Percentiles rank a stretch among this genome's conserved stretches.
These are phyloP conservation scores for Emergomyces pasteurianus DNA, from an alignment of 2,329 filamentous ascomycete genomes.

Conservation along the genomic window DNA sequence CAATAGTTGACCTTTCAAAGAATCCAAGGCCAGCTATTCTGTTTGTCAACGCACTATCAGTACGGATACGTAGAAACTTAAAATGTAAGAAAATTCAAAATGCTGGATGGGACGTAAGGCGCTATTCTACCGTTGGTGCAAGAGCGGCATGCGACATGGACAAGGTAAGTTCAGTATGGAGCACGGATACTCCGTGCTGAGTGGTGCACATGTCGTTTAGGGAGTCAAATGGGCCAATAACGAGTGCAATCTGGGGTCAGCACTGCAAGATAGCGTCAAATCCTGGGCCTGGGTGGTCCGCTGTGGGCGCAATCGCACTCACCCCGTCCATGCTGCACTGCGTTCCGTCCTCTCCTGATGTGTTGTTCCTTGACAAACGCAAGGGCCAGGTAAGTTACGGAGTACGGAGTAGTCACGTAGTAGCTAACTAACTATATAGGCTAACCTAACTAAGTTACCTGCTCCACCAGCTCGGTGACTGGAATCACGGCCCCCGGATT, in stretches of 20 bases:
- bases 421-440: no score
- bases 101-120: background rate
- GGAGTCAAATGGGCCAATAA: background rate
- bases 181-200: no score
- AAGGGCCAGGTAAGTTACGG: no score
- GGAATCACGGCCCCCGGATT: no score
- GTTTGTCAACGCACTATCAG: background rate
- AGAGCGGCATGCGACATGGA: background rate
- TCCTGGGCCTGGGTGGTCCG: background rate
- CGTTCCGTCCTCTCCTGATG: background rate
- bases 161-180: background rate
- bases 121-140: background rate
- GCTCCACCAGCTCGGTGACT: no score
- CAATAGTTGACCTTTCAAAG: background rate
- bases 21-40: background rate
- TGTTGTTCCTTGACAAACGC: background rate
- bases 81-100: background rate
- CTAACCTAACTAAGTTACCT: no score
- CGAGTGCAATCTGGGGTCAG: background rate
- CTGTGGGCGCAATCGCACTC: background rate
- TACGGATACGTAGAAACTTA: no score
- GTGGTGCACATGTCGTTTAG: background rate
- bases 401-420: no score
- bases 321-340: background rate
- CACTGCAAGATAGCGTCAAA: background rate